Evolutionary conservation across 768 basidiomycete species (phyloP).

Genomic region (Leccinum arenicola): DNA sequence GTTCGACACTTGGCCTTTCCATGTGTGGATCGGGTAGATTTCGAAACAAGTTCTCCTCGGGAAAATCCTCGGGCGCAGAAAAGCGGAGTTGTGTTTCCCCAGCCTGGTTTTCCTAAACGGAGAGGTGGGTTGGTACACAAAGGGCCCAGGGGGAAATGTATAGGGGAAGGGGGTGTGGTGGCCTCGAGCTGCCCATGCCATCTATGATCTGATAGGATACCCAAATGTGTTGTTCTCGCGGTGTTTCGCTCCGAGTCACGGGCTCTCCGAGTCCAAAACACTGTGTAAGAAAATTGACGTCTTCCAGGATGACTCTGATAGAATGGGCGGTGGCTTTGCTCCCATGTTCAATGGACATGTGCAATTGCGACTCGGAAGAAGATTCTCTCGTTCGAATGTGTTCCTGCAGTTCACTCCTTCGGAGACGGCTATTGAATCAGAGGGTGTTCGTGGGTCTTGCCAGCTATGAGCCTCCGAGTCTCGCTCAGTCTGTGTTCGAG

Average conservation of each 20-base stretch:
- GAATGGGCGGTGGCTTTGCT: background rate
- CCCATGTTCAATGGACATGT: slow-evolving; percentile 9
- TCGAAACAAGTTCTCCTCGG: slow-evolving; percentile 14
- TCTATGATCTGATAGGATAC: slow-evolving; percentile 24
- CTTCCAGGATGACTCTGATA: slow-evolving; percentile 21
- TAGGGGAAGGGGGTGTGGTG: slow-evolving; percentile 8
- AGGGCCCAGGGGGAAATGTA: no score
- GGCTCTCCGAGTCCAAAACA: slow-evolving; percentile 9
- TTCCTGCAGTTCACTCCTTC: slow-evolving; percentile 10
- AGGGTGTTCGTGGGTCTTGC: slow-evolving; percentile 12
- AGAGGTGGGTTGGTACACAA: slow-evolving; percentile 22
- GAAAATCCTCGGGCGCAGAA: slow-evolving; percentile 6
- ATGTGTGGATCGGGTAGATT: no score
- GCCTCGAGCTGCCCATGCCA: slow-evolving; percentile 16
- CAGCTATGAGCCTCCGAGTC: slow-evolving; percentile 10
- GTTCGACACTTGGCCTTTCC: no score
- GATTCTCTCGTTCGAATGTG: slow-evolving; percentile 14
- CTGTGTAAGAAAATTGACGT: slow-evolving; percentile 23
- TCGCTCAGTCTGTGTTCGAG: slow-evolving; percentile 41
- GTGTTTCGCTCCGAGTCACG: no score
- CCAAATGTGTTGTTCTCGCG: slow-evolving; percentile 25
- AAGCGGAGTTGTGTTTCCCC: slow-evolving; percentile 4
- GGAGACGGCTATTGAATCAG: slow-evolving; percentile 5
- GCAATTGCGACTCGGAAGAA: slow-evolving; percentile 1
- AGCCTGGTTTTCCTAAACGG: slow-evolving; percentile 12